Percentiles rank a stretch among this genome's conserved stretches.
phyloP scores from a whole-genome alignment of 495 filamentous ascomycete genomes.

The Daldinia childiae region DNA sequence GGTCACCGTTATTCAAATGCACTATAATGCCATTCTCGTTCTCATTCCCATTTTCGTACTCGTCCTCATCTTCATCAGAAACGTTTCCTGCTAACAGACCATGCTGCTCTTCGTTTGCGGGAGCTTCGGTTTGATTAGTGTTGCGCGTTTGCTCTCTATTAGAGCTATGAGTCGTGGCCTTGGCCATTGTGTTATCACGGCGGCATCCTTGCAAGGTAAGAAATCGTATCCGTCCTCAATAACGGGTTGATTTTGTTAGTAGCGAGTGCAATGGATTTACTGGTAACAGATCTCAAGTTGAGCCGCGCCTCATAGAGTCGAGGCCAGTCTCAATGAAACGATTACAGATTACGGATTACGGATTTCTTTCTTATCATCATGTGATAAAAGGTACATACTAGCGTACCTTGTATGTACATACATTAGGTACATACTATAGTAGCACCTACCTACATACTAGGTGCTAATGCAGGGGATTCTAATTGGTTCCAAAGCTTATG shows the following conservation, averaged over 20 bases:
- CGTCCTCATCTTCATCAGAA: conserved; percentile 39
- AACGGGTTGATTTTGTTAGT: conserved; percentile 17
- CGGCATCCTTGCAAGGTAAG: conserved; percentile 49
- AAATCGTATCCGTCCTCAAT: conserved; percentile 23
- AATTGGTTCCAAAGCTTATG: conserved; percentile 28
- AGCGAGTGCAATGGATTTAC: too few species aligned
- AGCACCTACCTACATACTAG: too few species aligned
- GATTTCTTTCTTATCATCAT: conserved; percentile 35
- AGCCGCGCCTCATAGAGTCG: conserved; percentile 28
- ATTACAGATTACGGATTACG: conserved; percentile 22
- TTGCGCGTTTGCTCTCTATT: conserved; percentile 40
- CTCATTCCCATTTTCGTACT: conserved; percentile 35
- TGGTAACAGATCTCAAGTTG: conserved; percentile 23
- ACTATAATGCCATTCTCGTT: conserved; percentile 51
- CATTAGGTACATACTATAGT: too few species aligned
- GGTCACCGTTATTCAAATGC: conserved; percentile 42
- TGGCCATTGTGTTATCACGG: conserved; percentile 55
- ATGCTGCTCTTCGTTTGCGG: conserved; percentile 54
- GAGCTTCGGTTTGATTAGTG: conserved; percentile 28
- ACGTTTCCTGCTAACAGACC: conserved; percentile 53
- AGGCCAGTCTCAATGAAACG: conserved; percentile 16
- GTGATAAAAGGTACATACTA: conserved; percentile 27
- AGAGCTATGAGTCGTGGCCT: conserved; percentile 53
- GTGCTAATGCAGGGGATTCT: conserved; percentile 18
- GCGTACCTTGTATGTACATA: background rate